Evolutionary conservation across 495 filamentous ascomycete species (phyloP), one percentile per base, ranked within the genome.

Genomic region (Parachaetomium inaequale): DNA sequence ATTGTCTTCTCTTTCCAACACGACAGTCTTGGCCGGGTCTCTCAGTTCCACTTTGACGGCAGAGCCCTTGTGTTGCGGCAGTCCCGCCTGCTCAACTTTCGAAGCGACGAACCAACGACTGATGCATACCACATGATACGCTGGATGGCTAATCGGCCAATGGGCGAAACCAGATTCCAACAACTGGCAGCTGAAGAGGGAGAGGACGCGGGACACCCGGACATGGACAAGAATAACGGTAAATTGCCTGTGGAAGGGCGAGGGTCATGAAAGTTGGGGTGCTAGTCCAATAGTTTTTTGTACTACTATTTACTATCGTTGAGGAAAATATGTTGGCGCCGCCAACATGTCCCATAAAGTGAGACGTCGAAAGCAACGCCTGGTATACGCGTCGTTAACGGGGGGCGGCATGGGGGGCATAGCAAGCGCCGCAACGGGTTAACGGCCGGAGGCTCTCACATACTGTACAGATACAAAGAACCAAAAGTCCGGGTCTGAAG

Each of bases 1-100:
- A 29, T 58, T 11, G 55, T 58, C n/a, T 58, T 58, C 42, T 58
- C 55, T 4, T 58, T 58, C 28, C 42, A 58, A 3, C 55, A 58
- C 23, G 29, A 58, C 28, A 28, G 26, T 7, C 14, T 34, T 7
- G 28, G 42, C 42, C 55, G 55, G 17, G 12, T 58, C 11, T 36
- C 55, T 3, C 55, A 58, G 29, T 47, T 58, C 29, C 55, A 58
- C 21, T 58, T 32, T 29, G 42, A 58, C 19, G 40, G 55, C 42
- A 17, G n/a, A 7, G 47, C 55, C n/a, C 42, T 58, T 11, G 11
- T 36, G 17, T 14, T 58, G 29, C 55, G 55, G 17, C 55, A 58
- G 21, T 58, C 55, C 7, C 40, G 43, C n/a, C 55, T 58, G 6
- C 42, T 58, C 29, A 14, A 47, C 25, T 58, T 58, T n/a, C 31